Base-by-base conservation (phyloP, 1,139 yeast genomes). In the Schwanniomyces etchellsii region DNA sequence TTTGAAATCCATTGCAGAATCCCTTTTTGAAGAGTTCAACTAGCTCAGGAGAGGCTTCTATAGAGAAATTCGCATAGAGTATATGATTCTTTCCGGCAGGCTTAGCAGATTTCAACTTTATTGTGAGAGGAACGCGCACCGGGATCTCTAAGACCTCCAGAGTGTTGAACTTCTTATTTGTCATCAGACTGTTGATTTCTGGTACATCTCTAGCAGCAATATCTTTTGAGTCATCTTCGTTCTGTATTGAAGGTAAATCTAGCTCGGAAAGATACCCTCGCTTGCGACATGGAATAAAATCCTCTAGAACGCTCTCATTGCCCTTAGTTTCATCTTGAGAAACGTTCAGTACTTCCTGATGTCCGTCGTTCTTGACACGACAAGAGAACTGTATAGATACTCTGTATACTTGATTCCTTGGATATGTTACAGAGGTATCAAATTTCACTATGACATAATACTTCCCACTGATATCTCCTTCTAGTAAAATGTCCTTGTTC, bases 41-140 rank as follows among this genome's bases (percentile, higher is more conserved):
- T 16, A 65, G 47, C 29, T 57, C 70, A 32, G 65, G 74, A 1
- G 81, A 67, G 1, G 74, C 58, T 35, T 74, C 77, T 14, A 81
- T 54, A 33, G 73, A 81, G 29, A 81, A 53, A 0, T 79, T 71
- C 1, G 80, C 70, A 13, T 77, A 51, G 3, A 77, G 47, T 14
- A 67, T 52, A 34, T 70, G 69, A 38, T 70, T 66, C 31, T 76
- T 62, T 4, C 79, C 78, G 2, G 74, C 77, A 2, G 83, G 65
- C 50, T 72, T 67, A 17, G 77, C 63, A 33, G 79, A 70, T 40
- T 78, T 68, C 25, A 81, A 57, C 36, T 75, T 63, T 41, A 81
- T 65, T 25, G 75, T 74, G 11, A 55, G 36, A 1, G 58, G 50
- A 2, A 52, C 43, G 3, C 45, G 38, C 4, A 57, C 47, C 3